phyloP scores from a whole-genome alignment of 2,329 filamentous ascomycete genomes.

The Exophiala mesophila region DNA sequence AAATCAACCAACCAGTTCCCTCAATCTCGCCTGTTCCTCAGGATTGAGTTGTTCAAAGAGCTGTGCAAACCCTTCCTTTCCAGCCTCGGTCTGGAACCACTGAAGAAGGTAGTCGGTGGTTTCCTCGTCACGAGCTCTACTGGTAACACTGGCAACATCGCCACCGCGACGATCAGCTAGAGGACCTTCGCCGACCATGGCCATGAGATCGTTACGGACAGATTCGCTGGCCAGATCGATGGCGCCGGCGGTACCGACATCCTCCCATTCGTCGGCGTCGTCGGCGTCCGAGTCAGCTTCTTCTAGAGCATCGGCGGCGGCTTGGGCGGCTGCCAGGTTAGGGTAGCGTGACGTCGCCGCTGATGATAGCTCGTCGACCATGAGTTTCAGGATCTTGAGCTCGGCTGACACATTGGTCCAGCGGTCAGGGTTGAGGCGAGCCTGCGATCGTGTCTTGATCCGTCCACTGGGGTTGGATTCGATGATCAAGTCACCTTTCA shows the following conservation, averaged over 20 bases:
- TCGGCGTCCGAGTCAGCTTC: constrained; percentile 51
- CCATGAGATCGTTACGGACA: constrained; percentile 75
- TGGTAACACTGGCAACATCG: constrained; percentile 42
- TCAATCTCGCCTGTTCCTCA: constrained; percentile 38
- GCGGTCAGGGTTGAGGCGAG: constrained; percentile 81
- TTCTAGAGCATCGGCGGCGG: constrained; percentile 56
- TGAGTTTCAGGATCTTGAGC: constrained; percentile 92
- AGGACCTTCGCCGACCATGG: constrained; percentile 41
- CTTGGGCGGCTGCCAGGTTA: constrained; percentile 52
- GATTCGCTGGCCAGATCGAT: constrained; percentile 69
- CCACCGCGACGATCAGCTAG: constrained; percentile 49
- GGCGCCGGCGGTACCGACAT: constrained; percentile 60
- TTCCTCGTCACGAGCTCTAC: constrained; percentile 77
- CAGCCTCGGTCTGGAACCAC: constrained; percentile 63
- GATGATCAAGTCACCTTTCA: constrained; percentile 88
- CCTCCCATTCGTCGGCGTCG: constrained; percentile 83
- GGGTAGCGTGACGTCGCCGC: constrained; percentile 58
- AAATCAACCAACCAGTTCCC: constrained; percentile 22
- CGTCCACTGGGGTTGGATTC: constrained; percentile 59
- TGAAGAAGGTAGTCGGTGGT: constrained; percentile 78
- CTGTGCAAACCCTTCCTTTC: constrained; percentile 51
- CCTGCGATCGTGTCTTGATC: constrained; percentile 91
- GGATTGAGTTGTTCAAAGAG: constrained; percentile 51
- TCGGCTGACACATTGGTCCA: constrained; percentile 83
- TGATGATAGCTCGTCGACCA: constrained; percentile 84